phyloP scores from a whole-genome alignment of 495 filamentous ascomycete species.

The Parachaetomium inaequale region DNA sequence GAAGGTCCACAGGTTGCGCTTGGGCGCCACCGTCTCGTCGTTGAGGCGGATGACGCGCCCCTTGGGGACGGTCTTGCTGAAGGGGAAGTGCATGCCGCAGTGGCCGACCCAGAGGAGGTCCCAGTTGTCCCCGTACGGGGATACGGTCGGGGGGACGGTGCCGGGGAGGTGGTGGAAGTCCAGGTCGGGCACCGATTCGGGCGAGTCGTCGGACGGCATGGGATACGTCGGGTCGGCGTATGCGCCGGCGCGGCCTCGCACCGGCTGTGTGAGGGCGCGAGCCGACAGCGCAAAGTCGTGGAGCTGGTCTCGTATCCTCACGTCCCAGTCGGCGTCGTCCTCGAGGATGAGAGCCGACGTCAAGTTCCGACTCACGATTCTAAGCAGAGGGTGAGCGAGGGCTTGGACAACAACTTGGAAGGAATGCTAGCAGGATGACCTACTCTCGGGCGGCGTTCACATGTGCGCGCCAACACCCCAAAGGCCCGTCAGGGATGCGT shows the following conservation, averaged over 20 bases:
- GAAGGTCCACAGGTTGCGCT: conserved; percentile 31
- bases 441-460: conserved; percentile 33
- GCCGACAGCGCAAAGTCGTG: conserved; percentile 43
- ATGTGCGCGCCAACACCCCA: conserved; percentile 30
- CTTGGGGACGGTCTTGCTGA: conserved; percentile 23
- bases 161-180: conserved; percentile 28
- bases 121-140: conserved; percentile 60
- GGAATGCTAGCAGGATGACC: conserved; percentile 17
- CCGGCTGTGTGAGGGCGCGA: conserved; percentile 33
- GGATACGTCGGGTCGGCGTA: conserved; percentile 29
- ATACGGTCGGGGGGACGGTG: conserved; percentile 30
- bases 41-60: conserved; percentile 23
- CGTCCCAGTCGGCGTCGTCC: conserved; percentile 59
- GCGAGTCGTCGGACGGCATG: neutral
- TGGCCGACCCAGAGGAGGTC: conserved; percentile 57
- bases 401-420: neutral
- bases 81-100: conserved; percentile 40
- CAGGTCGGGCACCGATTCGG: conserved; percentile 17
- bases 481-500: conserved; percentile 14
- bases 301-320: conserved; percentile 49
- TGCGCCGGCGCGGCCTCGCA: conserved; percentile 4
- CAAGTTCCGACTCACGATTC: conserved; percentile 45
- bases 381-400: conserved; percentile 4
- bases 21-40: conserved; percentile 32
- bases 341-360: conserved; percentile 53